Evolutionary conservation across 768 basidiomycete species (phyloP).

Genomic region (Myochromella boudieri): DNA sequence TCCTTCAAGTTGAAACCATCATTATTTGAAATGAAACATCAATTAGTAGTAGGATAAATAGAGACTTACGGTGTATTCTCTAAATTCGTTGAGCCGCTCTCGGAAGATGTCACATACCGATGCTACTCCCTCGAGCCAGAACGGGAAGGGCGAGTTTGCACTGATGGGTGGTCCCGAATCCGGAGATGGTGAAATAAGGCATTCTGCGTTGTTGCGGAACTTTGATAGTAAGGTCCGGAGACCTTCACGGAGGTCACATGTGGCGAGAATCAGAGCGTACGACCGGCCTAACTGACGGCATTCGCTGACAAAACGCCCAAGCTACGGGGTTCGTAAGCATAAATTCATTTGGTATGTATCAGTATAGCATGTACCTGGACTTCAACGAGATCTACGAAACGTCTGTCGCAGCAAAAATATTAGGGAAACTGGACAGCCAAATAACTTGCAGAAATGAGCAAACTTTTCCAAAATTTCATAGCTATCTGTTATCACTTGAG

Average conservation of each 20-base stretch:
- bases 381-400: background rate
- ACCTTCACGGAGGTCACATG: constrained; percentile 12
- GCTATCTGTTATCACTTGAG: background rate
- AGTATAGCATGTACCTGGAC: background rate
- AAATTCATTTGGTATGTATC: background rate
- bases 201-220: constrained; percentile 13
- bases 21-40: background rate
- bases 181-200: background rate
- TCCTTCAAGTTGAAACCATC: constrained; percentile 8
- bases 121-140: constrained; percentile 11
- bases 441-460: background rate
- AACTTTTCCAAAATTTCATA: background rate
- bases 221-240: constrained; percentile 9
- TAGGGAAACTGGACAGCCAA: background rate
- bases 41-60: background rate
- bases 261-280: constrained; percentile 19
- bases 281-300: constrained; percentile 18
- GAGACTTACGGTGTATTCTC: constrained; percentile 19
- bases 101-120: constrained; percentile 10
- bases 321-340: constrained; percentile 4
- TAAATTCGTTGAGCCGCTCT: constrained; percentile 17
- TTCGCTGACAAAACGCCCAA: constrained; percentile 11
- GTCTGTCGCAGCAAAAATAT: background rate
- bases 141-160: constrained; percentile 3
- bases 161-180: background rate